A percentile compares a stretch with the other conserved stretches of the same genome.
phyloP scores from a whole-genome alignment of 148 eudicot species.

The Heliamphora exappendiculata region DNA sequence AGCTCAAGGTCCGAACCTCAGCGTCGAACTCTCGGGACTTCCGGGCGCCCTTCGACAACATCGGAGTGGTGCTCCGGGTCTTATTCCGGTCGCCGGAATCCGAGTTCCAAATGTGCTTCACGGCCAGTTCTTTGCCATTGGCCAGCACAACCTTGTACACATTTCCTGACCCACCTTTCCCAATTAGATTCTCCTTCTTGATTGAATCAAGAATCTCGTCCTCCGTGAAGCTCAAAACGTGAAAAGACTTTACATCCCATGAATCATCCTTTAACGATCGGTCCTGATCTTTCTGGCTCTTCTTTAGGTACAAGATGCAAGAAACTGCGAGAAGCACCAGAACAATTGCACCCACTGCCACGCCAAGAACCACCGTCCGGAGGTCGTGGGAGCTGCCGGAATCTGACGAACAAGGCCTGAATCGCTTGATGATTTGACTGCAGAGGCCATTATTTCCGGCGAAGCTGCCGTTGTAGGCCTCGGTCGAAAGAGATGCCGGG shows the following conservation, averaged over 20 bases:
- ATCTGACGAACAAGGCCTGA: constrained; percentile 38
- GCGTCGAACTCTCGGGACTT: constrained; percentile 6
- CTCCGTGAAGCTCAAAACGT: constrained; percentile 57
- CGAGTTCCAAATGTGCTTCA: constrained; percentile 20
- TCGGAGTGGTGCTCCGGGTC: background rate
- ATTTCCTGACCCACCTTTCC: constrained; percentile 86
- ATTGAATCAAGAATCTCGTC: constrained; percentile 66
- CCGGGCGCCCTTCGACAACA: background rate
- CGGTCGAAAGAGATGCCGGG: constrained; percentile 45
- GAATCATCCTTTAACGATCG: constrained; percentile 58
- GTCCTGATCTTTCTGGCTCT: constrained; percentile 21
- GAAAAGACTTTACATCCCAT: constrained; percentile 78
- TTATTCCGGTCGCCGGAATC: constrained; percentile 2
- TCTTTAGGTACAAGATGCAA: constrained; percentile 34
- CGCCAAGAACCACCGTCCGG: constrained; percentile 31
- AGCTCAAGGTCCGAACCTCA: constrained; percentile 17
- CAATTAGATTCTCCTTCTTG: constrained; percentile 62
- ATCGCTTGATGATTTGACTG: constrained; percentile 37
- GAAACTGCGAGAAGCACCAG: constrained; percentile 26
- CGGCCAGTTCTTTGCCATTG: constrained; percentile 26
- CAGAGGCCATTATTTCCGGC: constrained; percentile 58
- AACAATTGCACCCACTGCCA: constrained; percentile 31
- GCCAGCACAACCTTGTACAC: constrained; percentile 53
- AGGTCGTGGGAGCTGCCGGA: constrained; percentile 20
- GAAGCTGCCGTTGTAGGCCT: constrained; percentile 52